phyloP scores from a whole-genome alignment of 2,329 filamentous ascomycete species.

The Beauveria bassiana region DNA sequence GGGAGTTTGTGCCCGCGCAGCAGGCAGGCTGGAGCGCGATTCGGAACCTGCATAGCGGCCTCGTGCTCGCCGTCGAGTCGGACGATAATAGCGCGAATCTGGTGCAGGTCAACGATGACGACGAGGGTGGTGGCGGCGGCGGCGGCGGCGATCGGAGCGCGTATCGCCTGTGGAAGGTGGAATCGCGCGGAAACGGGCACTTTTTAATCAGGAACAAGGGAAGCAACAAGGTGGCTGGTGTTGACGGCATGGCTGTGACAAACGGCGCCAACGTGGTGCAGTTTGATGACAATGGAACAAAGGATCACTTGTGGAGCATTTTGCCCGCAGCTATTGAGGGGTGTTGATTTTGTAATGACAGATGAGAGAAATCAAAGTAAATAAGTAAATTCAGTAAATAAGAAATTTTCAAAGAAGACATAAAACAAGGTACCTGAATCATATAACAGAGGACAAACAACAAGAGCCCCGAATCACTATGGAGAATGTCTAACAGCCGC shows the following conservation, averaged over 20 bases:
- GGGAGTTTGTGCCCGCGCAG: conserved; percentile 6
- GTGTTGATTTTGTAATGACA: neutral
- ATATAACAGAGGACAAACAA: neutral
- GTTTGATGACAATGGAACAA: conserved; percentile 14
- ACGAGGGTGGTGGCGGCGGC: neutral
- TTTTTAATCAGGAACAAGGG: conserved; percentile 15
- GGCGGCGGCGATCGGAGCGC: neutral
- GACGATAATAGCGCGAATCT: conserved; percentile 11
- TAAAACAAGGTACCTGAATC: neutral
- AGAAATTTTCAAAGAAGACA: neutral
- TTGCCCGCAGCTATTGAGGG: conserved; percentile 6
- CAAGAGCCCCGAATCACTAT: neutral
- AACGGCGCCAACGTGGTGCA: conserved; percentile 14
- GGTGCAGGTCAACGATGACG: conserved; percentile 9
- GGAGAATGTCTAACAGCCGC: neutral
- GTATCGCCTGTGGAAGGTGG: conserved; percentile 13
- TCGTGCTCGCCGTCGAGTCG: conserved; percentile 10
- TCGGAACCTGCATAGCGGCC: conserved; percentile 12
- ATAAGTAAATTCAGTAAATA: neutral
- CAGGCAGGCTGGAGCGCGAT: conserved; percentile 14
- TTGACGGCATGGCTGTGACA: conserved; percentile 11
- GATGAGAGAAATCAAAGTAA: neutral
- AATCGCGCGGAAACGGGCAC: conserved; percentile 3
- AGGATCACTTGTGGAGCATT: conserved; percentile 13
- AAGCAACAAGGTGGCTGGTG: conserved; percentile 12